Percentiles rank a stretch among this genome's conserved stretches.
Conservation (phyloP, 1,284 basidiomycete genomes). For the Cryptococcus depauperatus region DNA sequence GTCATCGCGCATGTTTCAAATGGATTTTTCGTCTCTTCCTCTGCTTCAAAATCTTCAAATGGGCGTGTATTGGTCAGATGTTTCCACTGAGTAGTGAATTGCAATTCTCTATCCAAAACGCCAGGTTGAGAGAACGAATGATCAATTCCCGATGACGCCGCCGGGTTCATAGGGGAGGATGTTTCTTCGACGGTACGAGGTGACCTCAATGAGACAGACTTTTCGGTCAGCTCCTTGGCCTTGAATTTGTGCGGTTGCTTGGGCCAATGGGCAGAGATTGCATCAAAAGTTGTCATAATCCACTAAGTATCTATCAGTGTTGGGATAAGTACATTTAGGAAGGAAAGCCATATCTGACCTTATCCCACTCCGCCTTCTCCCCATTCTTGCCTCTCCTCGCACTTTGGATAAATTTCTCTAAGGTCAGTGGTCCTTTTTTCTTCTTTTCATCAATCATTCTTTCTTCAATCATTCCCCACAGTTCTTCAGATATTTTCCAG, state of each 20-base stretch:
- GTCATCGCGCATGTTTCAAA: constrained; percentile 33
- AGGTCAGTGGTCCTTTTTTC: constrained; percentile 39
- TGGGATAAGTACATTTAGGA: neutral
- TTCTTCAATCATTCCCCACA: constrained; percentile 38
- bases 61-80: neutral
- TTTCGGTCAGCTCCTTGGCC: constrained; percentile 18
- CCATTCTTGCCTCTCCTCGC: constrained; percentile 25
- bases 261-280: constrained; percentile 50
- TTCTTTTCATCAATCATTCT: constrained; percentile 42
- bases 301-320: constrained; percentile 42
- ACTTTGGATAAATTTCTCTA: constrained; percentile 32
- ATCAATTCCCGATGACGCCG: constrained; percentile 8
- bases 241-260: constrained; percentile 1
- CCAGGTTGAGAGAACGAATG: neutral
- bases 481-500: constrained; percentile 39
- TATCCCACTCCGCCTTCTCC: constrained; percentile 45
- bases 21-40: constrained; percentile 33
- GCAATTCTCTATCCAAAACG: neutral
- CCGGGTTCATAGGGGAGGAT: constrained; percentile 13
- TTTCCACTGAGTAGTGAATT: neutral
- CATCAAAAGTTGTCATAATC: constrained; percentile 82
- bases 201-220: too few species aligned
- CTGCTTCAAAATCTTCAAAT: constrained; percentile 7
- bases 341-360: constrained; percentile 23
- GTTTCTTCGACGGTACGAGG: too few species aligned